A percentile compares a stretch with the other conserved stretches of the same genome.
Evolutionary conservation across 83 land plant genomes (phyloP).

Genomic region (Isoetes engelmannii): DNA sequence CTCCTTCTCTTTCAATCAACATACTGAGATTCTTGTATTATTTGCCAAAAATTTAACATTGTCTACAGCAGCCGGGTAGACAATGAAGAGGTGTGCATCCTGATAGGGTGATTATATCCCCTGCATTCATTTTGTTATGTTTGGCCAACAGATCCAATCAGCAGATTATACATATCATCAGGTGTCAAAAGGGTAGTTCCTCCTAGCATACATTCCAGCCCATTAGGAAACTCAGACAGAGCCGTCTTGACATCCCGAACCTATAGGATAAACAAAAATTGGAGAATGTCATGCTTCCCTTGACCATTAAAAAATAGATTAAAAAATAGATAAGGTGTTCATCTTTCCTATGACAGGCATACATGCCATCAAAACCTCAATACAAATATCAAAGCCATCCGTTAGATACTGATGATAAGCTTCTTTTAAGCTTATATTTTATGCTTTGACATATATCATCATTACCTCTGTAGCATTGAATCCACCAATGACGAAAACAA

Average conservation of each 20-base stretch:
- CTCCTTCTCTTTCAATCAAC: too few relatives aligned
- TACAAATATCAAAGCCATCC: neutral
- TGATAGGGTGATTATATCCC: too few relatives aligned
- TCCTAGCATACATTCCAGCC: slow-evolving; percentile 66
- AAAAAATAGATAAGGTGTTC: neutral
- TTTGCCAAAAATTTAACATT: too few relatives aligned
- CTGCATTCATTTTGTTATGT: too few relatives aligned
- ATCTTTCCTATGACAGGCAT: neutral
- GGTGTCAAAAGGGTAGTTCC: slow-evolving; percentile 90
- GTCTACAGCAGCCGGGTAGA: too few relatives aligned
- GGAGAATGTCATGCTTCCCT: too few relatives aligned
- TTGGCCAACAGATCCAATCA: slow-evolving; percentile 51
- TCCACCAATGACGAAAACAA: slow-evolving; percentile 90
- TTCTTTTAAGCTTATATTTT: neutral
- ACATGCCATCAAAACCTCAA: neutral
- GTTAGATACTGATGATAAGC: neutral
- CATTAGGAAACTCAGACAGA: slow-evolving; percentile 42
- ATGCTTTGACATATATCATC: neutral
- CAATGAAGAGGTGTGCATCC: too few relatives aligned
- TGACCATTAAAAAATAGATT: neutral
- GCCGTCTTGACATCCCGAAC: slow-evolving; percentile 72
- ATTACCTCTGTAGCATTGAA: slow-evolving; percentile 74
- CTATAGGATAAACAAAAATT: slow-evolving; percentile 22
- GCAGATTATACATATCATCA: slow-evolving; percentile 62
- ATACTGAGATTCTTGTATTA: too few relatives aligned